Base-by-base conservation (phyloP, 495 filamentous ascomycete genomes). In the Aspergillus sclerotioniger region DNA sequence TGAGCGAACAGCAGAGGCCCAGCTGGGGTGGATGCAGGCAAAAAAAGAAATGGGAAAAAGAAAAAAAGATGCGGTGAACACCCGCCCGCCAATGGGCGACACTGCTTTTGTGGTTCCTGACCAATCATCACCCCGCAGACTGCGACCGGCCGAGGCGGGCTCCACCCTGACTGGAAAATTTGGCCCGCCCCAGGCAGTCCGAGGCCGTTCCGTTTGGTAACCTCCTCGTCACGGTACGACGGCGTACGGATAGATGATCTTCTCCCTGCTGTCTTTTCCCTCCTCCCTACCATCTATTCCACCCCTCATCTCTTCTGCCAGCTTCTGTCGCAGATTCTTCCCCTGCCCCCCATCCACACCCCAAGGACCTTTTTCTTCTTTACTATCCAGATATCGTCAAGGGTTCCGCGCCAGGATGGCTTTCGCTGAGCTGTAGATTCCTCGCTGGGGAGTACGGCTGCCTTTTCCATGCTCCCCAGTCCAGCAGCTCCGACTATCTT, bases 341-440 rank as follows among this genome's bases (percentile, higher is more conserved):
- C 65, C 66, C 70, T 68, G 64, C 61, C 68, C 66, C 74, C 66
- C 67, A 60, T 60, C 67, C 63, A 56, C 65, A 50, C 44, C 60
- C 49, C 67, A 69, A 62, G 65, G 68, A 64, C 65, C 55, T 64
- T 66, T 60, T 63, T 62, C 20, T 41, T 51, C 52, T 45, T 74
- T 60, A 53, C 53, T 69, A 75, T 60, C 68, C 62, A 79, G 82
- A 84, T 87, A 89, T 88, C 85, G 90, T 95, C 90, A 85, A 90
- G 80, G 80, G 84, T 84, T 80, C 78, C 87, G 86, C 86, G 88
- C 87, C 74, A 72, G 76, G 83, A 89, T 79, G 88, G 88, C 88
- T 77, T 83, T 90, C 89, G 89, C 85, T 91, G 89, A 88, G 89
- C 90, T 95, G 88, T 95, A 90, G 91, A 90, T 76, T 79, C 78